A percentile compares a stretch with the other conserved stretches of the same genome.
These are phyloP conservation scores for Exophiala oligosperma DNA, from an alignment of 2,329 filamentous ascomycete genomes.

Conservation along the genomic window DNA sequence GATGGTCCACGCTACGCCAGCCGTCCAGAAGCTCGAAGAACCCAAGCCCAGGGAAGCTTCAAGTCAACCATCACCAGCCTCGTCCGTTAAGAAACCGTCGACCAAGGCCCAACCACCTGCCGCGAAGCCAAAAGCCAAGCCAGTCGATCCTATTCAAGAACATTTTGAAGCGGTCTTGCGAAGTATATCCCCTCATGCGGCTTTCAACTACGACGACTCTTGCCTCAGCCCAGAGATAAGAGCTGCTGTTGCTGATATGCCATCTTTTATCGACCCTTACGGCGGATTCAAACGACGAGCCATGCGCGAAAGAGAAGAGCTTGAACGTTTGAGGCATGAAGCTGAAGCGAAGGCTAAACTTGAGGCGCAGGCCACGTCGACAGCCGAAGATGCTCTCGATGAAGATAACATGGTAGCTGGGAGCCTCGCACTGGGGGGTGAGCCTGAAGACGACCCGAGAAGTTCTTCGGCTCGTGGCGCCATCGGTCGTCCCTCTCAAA, in stretches of 20 bases:
- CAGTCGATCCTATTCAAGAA: conserved; percentile 20
- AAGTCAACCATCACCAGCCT: conserved; percentile 11
- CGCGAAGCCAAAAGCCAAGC: conserved; percentile 31
- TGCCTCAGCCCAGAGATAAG: conserved; percentile 50
- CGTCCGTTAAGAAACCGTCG: conserved; percentile 19
- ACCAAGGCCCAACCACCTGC: conserved; percentile 31
- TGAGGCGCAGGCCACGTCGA: conserved; percentile 42
- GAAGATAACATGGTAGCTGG: conserved; percentile 81
- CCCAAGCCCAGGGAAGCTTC: conserved; percentile 31
- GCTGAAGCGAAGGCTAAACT: conserved; percentile 55
- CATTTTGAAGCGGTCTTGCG: conserved; percentile 44
- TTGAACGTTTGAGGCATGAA: conserved; percentile 57
- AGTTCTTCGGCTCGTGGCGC: conserved; percentile 50
- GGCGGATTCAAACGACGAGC: conserved; percentile 80
- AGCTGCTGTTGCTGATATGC: conserved; percentile 58
- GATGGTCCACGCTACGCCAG: conserved; percentile 48
- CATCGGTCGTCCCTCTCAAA: conserved; percentile 74
- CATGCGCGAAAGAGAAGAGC: conserved; percentile 70
- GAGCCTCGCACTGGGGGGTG: conserved; percentile 85
- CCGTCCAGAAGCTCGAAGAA: conserved; percentile 36
- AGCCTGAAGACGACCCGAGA: conserved; percentile 73
- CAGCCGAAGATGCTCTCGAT: conserved; percentile 43
- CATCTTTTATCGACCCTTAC: conserved; percentile 77
- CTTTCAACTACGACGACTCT: conserved; percentile 54
- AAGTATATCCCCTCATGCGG: conserved; percentile 51